These are phyloP conservation scores for Scytalidium lignicola DNA, from an alignment of 2,329 filamentous ascomycete genomes.

Conservation along the genomic window DNA sequence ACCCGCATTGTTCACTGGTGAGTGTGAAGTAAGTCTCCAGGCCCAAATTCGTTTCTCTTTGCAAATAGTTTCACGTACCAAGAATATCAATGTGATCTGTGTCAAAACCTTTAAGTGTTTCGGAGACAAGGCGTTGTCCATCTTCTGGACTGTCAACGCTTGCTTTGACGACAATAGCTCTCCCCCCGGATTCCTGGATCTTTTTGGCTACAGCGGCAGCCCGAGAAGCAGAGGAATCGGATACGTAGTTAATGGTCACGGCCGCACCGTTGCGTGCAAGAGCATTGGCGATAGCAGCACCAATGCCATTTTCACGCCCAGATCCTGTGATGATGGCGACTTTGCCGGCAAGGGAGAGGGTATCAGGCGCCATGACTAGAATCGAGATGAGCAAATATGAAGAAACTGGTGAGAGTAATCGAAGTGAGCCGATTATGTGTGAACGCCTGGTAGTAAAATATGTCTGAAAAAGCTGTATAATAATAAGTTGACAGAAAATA, in stretches of 20 bases:
- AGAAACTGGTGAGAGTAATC: too few species aligned
- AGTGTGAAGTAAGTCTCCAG: too few species aligned
- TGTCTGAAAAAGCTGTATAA: too few species aligned
- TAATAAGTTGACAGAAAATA: too few species aligned
- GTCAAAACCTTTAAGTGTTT: constrained; percentile 30
- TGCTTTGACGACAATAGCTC: constrained; percentile 25
- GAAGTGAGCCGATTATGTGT: too few species aligned
- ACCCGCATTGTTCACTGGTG: background rate
- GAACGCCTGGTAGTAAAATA: too few species aligned
- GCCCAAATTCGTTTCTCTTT: too few species aligned
- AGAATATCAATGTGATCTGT: constrained; percentile 37
- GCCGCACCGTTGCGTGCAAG: constrained; percentile 59
- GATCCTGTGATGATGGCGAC: constrained; percentile 41
- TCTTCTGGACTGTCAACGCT: constrained; percentile 29
- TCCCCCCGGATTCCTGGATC: constrained; percentile 15
- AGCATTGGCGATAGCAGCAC: constrained; percentile 53
- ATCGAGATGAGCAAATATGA: too few species aligned
- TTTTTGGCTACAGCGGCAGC: constrained; percentile 31
- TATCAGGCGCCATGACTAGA: constrained; percentile 26
- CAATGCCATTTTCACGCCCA: constrained; percentile 56
- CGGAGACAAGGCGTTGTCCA: constrained; percentile 27
- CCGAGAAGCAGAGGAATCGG: constrained; percentile 46
- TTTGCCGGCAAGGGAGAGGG: constrained; percentile 35
- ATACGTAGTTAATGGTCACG: constrained; percentile 59
- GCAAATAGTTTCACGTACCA: too few species aligned